These are phyloP conservation scores for Cryptosporidium baileyi DNA, from an alignment of 169 alveolate genomes.

Conservation along the genomic window DNA sequence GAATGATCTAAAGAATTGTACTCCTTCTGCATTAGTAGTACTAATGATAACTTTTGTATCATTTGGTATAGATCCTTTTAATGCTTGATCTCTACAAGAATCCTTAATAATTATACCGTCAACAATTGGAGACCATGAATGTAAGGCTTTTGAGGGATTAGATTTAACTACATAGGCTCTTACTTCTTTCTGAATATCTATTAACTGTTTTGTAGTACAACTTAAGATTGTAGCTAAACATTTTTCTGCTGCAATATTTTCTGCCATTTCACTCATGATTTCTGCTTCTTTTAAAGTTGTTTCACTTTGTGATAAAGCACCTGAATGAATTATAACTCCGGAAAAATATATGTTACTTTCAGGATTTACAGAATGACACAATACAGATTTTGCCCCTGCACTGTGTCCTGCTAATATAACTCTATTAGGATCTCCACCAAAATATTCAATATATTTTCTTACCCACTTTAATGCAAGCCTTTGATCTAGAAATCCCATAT, in stretches of 20 bases:
- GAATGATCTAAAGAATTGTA: constrained; percentile 61
- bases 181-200: constrained; percentile 54
- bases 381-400: constrained; percentile 74
- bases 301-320: constrained; percentile 65
- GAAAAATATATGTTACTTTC: constrained; percentile 54
- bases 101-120: constrained; percentile 54
- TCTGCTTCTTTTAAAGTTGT: constrained; percentile 53
- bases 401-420: constrained; percentile 74
- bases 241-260: constrained; percentile 23
- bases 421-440: constrained; percentile 77
- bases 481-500: constrained; percentile 77
- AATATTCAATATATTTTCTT: constrained; percentile 71
- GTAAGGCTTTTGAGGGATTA: constrained; percentile 45
- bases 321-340: constrained; percentile 51
- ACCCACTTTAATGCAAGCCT: constrained; percentile 76
- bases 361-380: constrained; percentile 56
- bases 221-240: constrained; percentile 58
- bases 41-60: constrained; percentile 33
- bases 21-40: constrained; percentile 55
- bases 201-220: constrained; percentile 48
- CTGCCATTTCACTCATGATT: constrained; percentile 51
- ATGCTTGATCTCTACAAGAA: constrained; percentile 39
- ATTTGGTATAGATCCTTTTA: constrained; percentile 34
- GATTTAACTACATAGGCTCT: constrained; percentile 33
- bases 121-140: constrained; percentile 65